Conservation (phyloP, 1,284 basidiomycete species). For the Somion occarium region DNA sequence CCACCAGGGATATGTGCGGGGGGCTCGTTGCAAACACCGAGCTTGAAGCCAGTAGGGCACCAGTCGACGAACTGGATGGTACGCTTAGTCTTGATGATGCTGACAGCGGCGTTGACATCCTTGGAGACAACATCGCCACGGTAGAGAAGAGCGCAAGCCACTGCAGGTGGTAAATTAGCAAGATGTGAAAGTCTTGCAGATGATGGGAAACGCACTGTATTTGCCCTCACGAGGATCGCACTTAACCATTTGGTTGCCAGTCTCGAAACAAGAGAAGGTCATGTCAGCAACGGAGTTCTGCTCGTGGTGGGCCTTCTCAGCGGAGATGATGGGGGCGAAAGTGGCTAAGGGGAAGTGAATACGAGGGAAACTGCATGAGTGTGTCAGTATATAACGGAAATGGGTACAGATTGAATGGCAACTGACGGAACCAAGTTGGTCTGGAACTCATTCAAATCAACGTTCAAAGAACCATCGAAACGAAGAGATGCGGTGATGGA, state of each 20-base stretch:
- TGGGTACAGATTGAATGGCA: background rate
- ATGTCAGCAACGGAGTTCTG: constrained; percentile 93
- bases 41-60: constrained; percentile 90
- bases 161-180: constrained; percentile 27
- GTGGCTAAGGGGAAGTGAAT: constrained; percentile 93
- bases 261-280: constrained; percentile 93
- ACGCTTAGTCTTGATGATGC: constrained; percentile 83
- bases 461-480: constrained; percentile 79
- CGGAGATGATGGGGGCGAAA: constrained; percentile 86
- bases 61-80: constrained; percentile 85
- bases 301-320: constrained; percentile 80
- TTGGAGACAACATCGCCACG: constrained; percentile 90
- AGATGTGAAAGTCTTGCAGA: background rate
- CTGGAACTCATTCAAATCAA: constrained; percentile 84
- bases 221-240: constrained; percentile 81
- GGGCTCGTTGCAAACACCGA: constrained; percentile 89
- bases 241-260: constrained; percentile 89
- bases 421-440: constrained; percentile 70
- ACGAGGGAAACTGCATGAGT: constrained; percentile 49
- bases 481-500: constrained; percentile 82
- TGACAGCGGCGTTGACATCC: constrained; percentile 85
- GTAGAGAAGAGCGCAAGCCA: constrained; percentile 74
- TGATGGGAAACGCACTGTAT: constrained; percentile 59
- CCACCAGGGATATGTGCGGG: constrained; percentile 82
- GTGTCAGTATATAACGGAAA: constrained; percentile 4